phyloP scores from a whole-genome alignment of 352 stramenopile genomes.

The Pythium aquatile region DNA sequence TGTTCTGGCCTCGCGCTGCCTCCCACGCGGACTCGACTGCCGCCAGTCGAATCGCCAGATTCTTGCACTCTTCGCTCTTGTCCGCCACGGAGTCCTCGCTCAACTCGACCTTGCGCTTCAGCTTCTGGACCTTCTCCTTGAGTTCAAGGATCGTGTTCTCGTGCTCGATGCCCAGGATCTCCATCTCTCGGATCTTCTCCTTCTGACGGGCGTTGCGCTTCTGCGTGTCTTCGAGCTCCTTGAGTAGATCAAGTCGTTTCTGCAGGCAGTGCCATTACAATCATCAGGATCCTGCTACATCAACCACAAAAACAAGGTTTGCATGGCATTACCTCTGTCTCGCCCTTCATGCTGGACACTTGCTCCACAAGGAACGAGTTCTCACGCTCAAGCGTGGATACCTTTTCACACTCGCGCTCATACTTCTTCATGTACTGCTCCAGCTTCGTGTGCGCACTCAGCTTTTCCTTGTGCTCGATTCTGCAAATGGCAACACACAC shows the following conservation, averaged over 20 bases:
- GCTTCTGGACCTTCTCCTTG: slow-evolving; percentile 73
- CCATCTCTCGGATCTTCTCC: slow-evolving; percentile 73
- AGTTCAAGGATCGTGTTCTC: slow-evolving; percentile 74
- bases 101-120: slow-evolving; percentile 55
- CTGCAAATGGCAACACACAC: slow-evolving; percentile 10
- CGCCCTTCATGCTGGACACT: slow-evolving; percentile 66
- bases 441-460: slow-evolving; percentile 58
- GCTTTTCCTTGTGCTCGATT: slow-evolving; percentile 64
- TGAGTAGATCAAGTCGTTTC: slow-evolving; percentile 66
- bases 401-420: slow-evolving; percentile 67
- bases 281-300: not conserved
- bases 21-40: slow-evolving; percentile 81
- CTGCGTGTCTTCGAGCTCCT: slow-evolving; percentile 66
- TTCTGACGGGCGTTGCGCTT: slow-evolving; percentile 67
- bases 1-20: slow-evolving; percentile 74
- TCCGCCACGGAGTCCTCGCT: slow-evolving; percentile 48
- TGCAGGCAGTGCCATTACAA: slow-evolving; percentile 5
- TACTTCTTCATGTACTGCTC: slow-evolving; percentile 85
- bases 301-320: not conserved
- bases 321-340: slow-evolving; percentile 44
- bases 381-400: slow-evolving; percentile 57
- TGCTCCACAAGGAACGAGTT: slow-evolving; percentile 71
- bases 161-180: slow-evolving; percentile 67
- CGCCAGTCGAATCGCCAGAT: slow-evolving; percentile 54
- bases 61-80: slow-evolving; percentile 73